phyloP scores from a whole-genome alignment of 495 filamentous ascomycete genomes.

The Penicillium paradoxum region DNA sequence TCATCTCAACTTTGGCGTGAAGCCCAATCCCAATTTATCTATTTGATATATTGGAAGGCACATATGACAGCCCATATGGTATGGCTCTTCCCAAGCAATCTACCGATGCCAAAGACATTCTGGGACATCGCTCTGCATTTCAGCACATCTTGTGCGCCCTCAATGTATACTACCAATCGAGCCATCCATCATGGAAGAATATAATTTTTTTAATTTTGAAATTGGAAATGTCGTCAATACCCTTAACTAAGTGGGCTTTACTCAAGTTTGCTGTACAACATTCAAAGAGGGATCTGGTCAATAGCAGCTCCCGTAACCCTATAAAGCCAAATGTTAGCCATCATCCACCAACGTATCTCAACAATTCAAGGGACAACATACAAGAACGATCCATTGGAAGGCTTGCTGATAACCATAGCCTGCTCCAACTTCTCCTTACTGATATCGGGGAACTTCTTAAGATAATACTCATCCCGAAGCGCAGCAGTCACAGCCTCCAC shows the following conservation, averaged over 20 bases:
- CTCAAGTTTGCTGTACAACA: background rate
- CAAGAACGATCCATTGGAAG: conserved; percentile 50
- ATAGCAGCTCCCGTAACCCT: conserved; percentile 44
- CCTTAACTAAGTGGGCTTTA: background rate
- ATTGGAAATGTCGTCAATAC: background rate
- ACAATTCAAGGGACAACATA: conserved; percentile 22
- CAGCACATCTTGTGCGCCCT: background rate
- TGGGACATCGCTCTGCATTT: background rate
- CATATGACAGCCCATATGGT: background rate
- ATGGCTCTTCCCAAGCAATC: background rate
- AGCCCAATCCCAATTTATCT: background rate
- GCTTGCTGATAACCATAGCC: conserved; percentile 87
- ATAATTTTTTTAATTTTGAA: background rate
- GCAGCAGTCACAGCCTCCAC: conserved; percentile 75
- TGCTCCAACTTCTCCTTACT: conserved; percentile 65
- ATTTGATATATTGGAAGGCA: background rate
- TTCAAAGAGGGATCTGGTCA: conserved; percentile 31
- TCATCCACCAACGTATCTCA: background rate
- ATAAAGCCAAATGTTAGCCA: conserved; percentile 3
- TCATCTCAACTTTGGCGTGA: background rate
- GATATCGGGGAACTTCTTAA: conserved; percentile 63
- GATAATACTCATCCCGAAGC: conserved; percentile 78
- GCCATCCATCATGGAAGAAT: background rate
- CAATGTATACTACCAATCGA: background rate
- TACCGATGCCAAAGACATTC: background rate